Percentiles rank a stretch among this genome's conserved stretches.
Conservation (phyloP, 2,329 filamentous ascomycete genomes). For the Pyricularia sp. region DNA sequence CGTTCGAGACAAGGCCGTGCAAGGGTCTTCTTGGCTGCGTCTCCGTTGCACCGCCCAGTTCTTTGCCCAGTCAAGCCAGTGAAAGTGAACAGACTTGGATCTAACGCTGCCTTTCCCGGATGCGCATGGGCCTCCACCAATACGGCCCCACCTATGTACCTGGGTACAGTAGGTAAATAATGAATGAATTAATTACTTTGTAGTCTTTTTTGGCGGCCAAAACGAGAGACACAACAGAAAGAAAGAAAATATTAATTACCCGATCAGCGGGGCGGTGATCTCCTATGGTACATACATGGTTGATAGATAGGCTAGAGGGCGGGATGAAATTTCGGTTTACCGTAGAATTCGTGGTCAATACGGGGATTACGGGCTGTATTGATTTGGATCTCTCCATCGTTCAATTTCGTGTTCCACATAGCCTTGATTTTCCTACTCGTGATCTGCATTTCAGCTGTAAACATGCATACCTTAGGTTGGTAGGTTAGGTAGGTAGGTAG, state of each 20-base stretch:
- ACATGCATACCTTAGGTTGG: neutral
- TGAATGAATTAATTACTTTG: too few species aligned
- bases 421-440: too few species aligned
- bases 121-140: neutral
- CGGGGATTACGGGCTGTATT: neutral
- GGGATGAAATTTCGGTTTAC: neutral
- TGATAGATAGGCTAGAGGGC: neutral
- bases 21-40: neutral
- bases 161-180: too few species aligned
- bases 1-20: neutral
- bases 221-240: neutral
- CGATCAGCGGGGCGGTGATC: neutral
- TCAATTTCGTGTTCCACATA: neutral
- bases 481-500: too few species aligned
- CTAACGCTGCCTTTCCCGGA: neutral
- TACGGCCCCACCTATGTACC: neutral
- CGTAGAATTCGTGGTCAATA: neutral
- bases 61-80: too few species aligned
- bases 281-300: neutral
- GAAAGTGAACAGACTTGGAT: too few species aligned
- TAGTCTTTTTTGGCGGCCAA: neutral
- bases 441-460: too few species aligned
- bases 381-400: neutral
- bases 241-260: neutral
- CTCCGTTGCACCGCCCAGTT: neutral